Percentiles rank a stretch among this genome's conserved stretches.
These are phyloP conservation scores for Blastosporella zonata DNA, from an alignment of 1,284 basidiomycete genomes.

Conservation along the genomic window DNA sequence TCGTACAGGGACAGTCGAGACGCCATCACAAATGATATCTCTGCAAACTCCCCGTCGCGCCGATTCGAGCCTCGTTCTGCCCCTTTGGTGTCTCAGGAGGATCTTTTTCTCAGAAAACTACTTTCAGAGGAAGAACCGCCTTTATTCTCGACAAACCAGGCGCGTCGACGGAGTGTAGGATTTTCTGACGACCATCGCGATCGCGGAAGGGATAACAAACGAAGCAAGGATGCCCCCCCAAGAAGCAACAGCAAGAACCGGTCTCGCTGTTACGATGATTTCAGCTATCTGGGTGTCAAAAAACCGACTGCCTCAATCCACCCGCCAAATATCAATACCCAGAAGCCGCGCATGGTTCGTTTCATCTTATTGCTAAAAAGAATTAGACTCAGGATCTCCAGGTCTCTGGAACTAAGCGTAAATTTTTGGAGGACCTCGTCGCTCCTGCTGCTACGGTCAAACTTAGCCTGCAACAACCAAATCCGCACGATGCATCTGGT, in stretches of 20 bases:
- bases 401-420: conserved; percentile 15
- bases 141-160: conserved; percentile 5
- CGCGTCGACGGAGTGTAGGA: conserved; percentile 6
- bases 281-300: conserved; percentile 14
- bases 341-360: conserved; percentile 11
- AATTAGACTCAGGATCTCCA: not conserved
- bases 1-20: conserved; percentile 5
- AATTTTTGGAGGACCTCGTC: conserved; percentile 4
- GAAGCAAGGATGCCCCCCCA: conserved; percentile 1
- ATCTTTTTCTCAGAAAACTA: conserved; percentile 32
- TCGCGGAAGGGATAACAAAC: conserved; percentile 13
- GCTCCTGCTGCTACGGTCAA: not conserved
- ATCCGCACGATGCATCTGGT: not conserved
- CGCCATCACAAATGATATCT: conserved; percentile 2
- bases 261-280: conserved; percentile 13
- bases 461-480: not conserved
- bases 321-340: not conserved
- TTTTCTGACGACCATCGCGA: conserved; percentile 9
- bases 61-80: conserved; percentile 17
- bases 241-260: conserved; percentile 10
- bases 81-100: conserved; percentile 32
- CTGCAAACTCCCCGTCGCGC: conserved; percentile 3
- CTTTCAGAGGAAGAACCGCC: conserved; percentile 23
- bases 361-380: not conserved
- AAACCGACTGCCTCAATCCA: conserved; percentile 7